phyloP scores from a whole-genome alignment of 2,329 filamentous ascomycete species.

The Chaetothyriales sp. region DNA sequence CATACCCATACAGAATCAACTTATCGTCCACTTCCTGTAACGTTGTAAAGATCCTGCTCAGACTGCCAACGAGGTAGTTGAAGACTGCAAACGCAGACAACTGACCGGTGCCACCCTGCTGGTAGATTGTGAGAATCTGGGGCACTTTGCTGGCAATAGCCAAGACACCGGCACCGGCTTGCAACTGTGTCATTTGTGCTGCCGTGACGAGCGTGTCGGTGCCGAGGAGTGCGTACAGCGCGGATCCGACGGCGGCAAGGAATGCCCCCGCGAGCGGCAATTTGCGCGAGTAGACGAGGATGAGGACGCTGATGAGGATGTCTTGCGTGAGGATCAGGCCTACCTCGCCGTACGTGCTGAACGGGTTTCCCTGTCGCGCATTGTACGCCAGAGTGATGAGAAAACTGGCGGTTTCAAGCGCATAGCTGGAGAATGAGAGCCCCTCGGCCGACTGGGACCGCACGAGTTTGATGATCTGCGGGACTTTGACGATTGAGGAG shows the following conservation, averaged over 20 bases:
- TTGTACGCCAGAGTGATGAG: constrained; percentile 89
- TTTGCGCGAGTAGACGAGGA: constrained; percentile 68
- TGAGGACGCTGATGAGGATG: constrained; percentile 71
- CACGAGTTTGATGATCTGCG: constrained; percentile 87
- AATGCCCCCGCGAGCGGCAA: constrained; percentile 58
- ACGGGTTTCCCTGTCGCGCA: constrained; percentile 77
- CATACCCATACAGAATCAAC: constrained; percentile 86
- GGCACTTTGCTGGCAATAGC: constrained; percentile 84
- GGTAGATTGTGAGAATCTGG: constrained; percentile 77
- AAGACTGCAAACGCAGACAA: constrained; percentile 95
- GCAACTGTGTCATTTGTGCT: constrained; percentile 56
- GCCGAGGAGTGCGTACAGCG: constrained; percentile 56
- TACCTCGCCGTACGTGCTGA: constrained; percentile 93
- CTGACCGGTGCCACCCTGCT: constrained; percentile 80
- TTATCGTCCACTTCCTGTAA: constrained; percentile 95
- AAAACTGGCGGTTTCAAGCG: constrained; percentile 79
- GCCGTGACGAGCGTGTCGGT: constrained; percentile 50
- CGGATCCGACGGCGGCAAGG: constrained; percentile 59
- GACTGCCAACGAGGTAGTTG: constrained; percentile 88
- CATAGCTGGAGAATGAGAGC: constrained; percentile 77
- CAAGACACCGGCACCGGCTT: constrained; percentile 70
- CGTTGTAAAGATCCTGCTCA: constrained; percentile 93
- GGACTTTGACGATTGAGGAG: constrained; percentile 85
- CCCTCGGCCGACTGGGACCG: constrained; percentile 67
- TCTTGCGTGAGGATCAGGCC: constrained; percentile 87